phyloP scores from a whole-genome alignment of 805 yeast genomes.

The Priceomyces melissophilus region DNA sequence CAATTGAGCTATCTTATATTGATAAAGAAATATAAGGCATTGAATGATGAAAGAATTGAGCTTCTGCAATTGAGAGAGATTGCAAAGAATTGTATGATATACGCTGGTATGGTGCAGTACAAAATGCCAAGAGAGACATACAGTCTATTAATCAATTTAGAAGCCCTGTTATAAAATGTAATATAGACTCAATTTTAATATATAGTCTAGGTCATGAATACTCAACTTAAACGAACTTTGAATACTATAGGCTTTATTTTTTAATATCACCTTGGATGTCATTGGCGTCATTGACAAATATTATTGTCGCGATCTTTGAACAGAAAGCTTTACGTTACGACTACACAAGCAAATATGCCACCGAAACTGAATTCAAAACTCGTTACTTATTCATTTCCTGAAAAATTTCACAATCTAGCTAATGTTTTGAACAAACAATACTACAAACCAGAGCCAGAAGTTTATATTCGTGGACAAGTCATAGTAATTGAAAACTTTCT shows the following conservation, averaged over 20 bases:
- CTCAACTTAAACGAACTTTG: neutral
- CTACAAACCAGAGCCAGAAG: slow-evolving; percentile 21
- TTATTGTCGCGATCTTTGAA: neutral
- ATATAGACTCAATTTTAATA: neutral
- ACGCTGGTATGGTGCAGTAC: slow-evolving; percentile 92
- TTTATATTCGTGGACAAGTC: slow-evolving; percentile 34
- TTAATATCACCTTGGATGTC: no score
- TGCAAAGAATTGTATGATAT: slow-evolving; percentile 87
- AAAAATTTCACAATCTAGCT: slow-evolving; percentile 10
- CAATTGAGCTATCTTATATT: slow-evolving; percentile 47
- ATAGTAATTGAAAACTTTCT: slow-evolving; percentile 39
- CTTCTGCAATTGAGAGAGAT: slow-evolving; percentile 50
- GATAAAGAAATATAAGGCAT: slow-evolving; percentile 40
- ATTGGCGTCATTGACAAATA: neutral
- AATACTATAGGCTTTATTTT: neutral
- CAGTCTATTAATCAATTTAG: slow-evolving; percentile 63
- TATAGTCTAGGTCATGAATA: neutral
- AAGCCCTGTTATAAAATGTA: slow-evolving; percentile 36
- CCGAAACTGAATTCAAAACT: slow-evolving; percentile 5
- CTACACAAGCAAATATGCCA: slow-evolving; percentile 3
- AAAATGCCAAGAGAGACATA: slow-evolving; percentile 87
- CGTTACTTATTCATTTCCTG: slow-evolving; percentile 14
- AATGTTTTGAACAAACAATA: slow-evolving; percentile 13
- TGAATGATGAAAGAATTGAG: slow-evolving; percentile 50
- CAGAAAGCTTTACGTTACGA: no score